A percentile compares a stretch with the other conserved stretches of the same genome.
These are phyloP conservation scores for Quambalaria eucalypti DNA, from an alignment of 1,284 basidiomycete species.

Conservation along the genomic window DNA sequence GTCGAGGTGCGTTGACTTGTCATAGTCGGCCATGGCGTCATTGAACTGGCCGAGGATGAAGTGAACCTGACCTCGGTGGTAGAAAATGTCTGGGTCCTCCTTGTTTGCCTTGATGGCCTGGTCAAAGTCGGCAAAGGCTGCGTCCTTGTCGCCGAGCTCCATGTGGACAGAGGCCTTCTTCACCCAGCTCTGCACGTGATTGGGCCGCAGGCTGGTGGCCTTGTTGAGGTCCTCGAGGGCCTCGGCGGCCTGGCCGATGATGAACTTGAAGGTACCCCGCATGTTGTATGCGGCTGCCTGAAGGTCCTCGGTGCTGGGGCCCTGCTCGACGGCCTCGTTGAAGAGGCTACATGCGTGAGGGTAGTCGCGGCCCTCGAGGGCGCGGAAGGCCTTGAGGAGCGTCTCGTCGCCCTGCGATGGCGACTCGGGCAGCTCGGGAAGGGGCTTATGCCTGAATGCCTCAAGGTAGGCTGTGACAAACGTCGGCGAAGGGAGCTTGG, in stretches of 20 bases:
- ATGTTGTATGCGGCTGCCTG: constrained; percentile 85
- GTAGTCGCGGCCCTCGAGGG: constrained; percentile 80
- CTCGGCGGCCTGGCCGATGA: constrained; percentile 73
- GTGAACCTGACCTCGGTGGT: constrained; percentile 95
- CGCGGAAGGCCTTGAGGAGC: constrained; percentile 69
- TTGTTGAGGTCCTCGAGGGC: constrained; percentile 77
- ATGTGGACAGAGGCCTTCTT: constrained; percentile 97
- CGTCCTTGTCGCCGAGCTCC: constrained; percentile 62
- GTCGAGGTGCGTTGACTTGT: constrained; percentile 74
- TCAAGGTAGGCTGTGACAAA: constrained; percentile 95
- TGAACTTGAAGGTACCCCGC: constrained; percentile 74
- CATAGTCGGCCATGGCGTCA: constrained; percentile 80
- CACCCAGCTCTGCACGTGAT: constrained; percentile 81
- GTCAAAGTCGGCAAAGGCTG: constrained; percentile 84
- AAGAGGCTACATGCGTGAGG: constrained; percentile 68
- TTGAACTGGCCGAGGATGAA: constrained; percentile 90
- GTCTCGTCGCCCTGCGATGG: constrained; percentile 74
- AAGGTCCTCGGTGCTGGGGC: constrained; percentile 62
- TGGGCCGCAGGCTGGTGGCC: constrained; percentile 64
- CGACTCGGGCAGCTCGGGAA: constrained; percentile 66
- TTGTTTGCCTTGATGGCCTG: constrained; percentile 74
- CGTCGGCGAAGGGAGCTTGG: constrained; percentile 75
- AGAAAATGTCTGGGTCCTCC: constrained; percentile 90
- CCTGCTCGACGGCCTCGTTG: constrained; percentile 80
- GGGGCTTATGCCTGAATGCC: constrained; percentile 72